A percentile compares a stretch with the other conserved stretches of the same genome.
Evolutionary conservation across 148 eudicot species (phyloP).

Genomic region (Cornus controversa): DNA sequence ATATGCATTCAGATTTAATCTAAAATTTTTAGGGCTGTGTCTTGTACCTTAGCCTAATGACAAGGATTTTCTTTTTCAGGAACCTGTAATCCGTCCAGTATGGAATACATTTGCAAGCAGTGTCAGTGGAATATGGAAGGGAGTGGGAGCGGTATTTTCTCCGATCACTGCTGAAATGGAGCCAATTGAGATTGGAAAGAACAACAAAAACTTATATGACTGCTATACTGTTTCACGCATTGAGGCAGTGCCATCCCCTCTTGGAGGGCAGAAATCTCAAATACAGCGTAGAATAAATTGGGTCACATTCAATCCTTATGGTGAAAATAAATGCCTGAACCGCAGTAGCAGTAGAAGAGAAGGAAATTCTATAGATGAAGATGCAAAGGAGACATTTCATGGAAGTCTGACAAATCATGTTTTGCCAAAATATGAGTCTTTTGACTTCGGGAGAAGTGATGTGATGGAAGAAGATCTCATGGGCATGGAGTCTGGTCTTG

Average conservation of each 20-base stretch:
- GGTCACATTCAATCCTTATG: constrained; percentile 85
- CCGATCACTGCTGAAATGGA: constrained; percentile 98
- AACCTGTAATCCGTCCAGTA: constrained; percentile 86
- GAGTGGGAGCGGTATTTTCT: constrained; percentile 95
- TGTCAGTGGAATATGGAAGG: constrained; percentile 99
- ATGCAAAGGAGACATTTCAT: constrained; percentile 23
- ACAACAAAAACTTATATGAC: constrained; percentile 72
- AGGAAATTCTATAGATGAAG: constrained; percentile 23
- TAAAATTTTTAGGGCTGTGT: neutral
- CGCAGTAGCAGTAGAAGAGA: constrained; percentile 28
- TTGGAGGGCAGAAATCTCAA: constrained; percentile 43
- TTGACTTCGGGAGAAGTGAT: constrained; percentile 74
- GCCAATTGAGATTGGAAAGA: constrained; percentile 83
- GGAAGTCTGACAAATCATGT: constrained; percentile 27
- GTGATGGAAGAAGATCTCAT: constrained; percentile 96
- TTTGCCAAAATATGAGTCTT: constrained; percentile 84
- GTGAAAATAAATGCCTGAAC: constrained; percentile 49
- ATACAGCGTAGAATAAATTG: constrained; percentile 72
- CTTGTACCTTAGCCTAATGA: neutral
- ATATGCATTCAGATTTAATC: neutral
- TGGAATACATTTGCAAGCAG: constrained; percentile 97
- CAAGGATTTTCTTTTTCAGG: constrained; percentile 41
- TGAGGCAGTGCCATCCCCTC: constrained; percentile 46
- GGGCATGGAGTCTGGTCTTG: constrained; percentile 93
- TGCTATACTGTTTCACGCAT: constrained; percentile 75